Evolutionary conservation across 352 stramenopile genomes (phyloP), one percentile per base, ranked within the genome.

Genomic region (Phytopythium kandeliae): DNA sequence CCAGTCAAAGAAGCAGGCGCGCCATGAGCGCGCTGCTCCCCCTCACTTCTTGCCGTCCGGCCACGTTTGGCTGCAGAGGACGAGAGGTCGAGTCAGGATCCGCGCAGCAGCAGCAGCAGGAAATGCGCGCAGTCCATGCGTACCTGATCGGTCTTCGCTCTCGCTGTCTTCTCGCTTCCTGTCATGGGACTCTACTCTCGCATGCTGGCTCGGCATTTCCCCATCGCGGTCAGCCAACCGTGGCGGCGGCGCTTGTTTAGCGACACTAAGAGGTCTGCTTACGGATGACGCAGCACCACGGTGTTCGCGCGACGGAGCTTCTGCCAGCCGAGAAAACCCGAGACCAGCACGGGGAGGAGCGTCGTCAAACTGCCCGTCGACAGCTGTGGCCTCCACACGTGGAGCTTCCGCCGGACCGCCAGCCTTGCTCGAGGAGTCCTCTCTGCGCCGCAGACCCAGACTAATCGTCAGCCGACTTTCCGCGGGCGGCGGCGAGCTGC

Each of bases 301-400:
- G n/a, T n/a, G n/a, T n/a, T n/a, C n/a, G n/a, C n/a, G n/a, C n/a
- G n/a, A n/a, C n/a, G n/a, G n/a, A n/a, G 28, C 9, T 31, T 11
- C 12, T 42, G 36, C 17, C 1, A 35, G 47, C 30, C 21, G 54
- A 17, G 65, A 60, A 41, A 78, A 69, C 2, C 62, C 67, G 8
- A 74, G 56, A 3, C 70, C 65, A 30, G 57, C 41, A 42, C 49
- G 66, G 43, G 58, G 42, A 8, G 37, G 25, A 15, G 75, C 75
- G 38, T 89, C 78, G 16, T 86, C 79, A 54, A 90, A 89, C 54
- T 90, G 75, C 11, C 57, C 63, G 22, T 64, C 57, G 26, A 33
- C 57, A 36, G 12, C 28, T 31, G 48, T 42, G 28, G 34, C 19
- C 10, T 58, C 48, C 25, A 28, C 34, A 11, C n/a, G 12, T 30